These are phyloP conservation scores for Triticum urartu DNA, from an alignment of 176 grass and related monocot species.

Conservation along the genomic window DNA sequence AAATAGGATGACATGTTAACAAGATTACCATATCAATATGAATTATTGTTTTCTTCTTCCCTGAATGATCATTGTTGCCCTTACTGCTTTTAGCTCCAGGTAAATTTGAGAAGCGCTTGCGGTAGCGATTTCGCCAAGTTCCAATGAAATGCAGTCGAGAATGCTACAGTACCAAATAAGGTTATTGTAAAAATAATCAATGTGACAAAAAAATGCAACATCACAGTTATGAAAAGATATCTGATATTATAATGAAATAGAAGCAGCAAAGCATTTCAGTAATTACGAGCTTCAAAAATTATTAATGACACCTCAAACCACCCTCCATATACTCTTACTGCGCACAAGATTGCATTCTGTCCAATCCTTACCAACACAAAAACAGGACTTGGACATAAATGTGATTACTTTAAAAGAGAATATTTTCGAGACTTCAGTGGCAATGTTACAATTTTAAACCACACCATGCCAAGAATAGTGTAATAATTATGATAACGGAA, in stretches of 20 bases:
- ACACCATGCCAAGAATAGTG: background rate
- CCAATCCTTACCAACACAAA: constrained; percentile 6
- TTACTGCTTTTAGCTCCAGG: constrained; percentile 48
- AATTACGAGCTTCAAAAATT: constrained; percentile 10
- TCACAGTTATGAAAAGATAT: background rate
- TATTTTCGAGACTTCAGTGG: background rate
- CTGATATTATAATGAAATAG: background rate
- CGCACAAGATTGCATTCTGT: background rate
- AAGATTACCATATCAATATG: constrained; percentile 93
- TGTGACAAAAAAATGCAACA: constrained; percentile 14
- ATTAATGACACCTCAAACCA: background rate
- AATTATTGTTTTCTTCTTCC: constrained; percentile 60
- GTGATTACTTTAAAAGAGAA: background rate
- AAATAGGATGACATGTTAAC: constrained; percentile 17
- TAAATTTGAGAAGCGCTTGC: constrained; percentile 70
- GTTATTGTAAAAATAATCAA: constrained; percentile 1
- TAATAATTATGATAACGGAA: constrained; percentile 1
- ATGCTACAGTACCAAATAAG: constrained; percentile 48
- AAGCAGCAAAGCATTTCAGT: constrained; percentile 20
- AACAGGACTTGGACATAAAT: background rate
- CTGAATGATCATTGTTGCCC: constrained; percentile 30
- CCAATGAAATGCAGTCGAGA: constrained; percentile 98
- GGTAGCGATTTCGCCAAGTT: constrained; percentile 94
- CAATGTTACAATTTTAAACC: background rate
- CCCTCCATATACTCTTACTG: background rate